Base-by-base conservation (phyloP, 495 filamentous ascomycete species). In the Penicillium canescens region DNA sequence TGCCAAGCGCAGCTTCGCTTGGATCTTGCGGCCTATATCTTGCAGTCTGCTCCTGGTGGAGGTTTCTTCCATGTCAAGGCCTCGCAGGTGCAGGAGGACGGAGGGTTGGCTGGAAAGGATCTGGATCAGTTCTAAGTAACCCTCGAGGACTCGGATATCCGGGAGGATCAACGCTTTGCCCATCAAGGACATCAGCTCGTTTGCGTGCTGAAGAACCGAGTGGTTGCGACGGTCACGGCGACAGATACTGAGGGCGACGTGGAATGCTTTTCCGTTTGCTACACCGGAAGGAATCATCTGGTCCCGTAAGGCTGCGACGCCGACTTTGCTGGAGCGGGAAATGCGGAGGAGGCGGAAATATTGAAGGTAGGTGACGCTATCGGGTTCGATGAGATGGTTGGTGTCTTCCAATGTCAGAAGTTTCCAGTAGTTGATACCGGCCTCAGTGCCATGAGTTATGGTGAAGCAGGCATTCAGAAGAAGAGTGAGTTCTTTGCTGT, bases 361-460 rank as follows among this genome's bases (percentile, higher is more conserved):
- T 45, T 70, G 65, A 60, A 85, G 71, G 69, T 81, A 86, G 60
- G 89, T 89, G 20, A 82, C 73, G 9, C 70, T 46, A 66, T 98
- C 94, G 5, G 92, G 92, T 3, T 72, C 55, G 50, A 96, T 66
- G 20, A 60, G 65, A 61, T 82, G 70, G 3, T 63, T 28, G 1
- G 63, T 60, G 6, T 65, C 52, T 1, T 65, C 67, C 18, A 65
- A 50, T 0, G 87, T 90, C 54, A 97, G 72, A 10, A 85, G 61
- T 8, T 84, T 66, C 91, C 91, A 96, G 72, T 97, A 96, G 12
- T 74, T 71, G 24, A 70, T 65, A 11, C 83, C 86, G 34, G 59
- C 38, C 3, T 58, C 56, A 4, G 58, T 39, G 4, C 57, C 67
- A 46, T 76, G 68, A 1, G 58, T 63, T 53, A 75, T 63, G 21